Evolutionary conservation across 169 alveolate species (phyloP), one percentile per base, ranked within the genome.

Genomic region (Amoebophrya sp.): DNA sequence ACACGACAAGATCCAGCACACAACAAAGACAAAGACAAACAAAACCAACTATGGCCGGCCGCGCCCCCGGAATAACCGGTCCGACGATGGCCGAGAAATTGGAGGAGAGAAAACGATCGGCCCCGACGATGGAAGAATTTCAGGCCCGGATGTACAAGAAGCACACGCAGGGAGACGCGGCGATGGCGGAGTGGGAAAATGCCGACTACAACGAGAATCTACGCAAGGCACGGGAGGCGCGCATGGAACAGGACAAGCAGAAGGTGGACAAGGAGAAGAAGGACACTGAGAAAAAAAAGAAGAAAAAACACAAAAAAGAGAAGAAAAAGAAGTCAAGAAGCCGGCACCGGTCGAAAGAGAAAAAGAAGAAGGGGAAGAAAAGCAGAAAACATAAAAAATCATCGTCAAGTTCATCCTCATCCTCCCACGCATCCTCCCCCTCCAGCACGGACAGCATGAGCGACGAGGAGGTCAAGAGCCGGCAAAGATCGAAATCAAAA

Each of bases 151-250:
- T n/a, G 39, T 66, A 66, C 83, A 66, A 66, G 35, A 18, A 66
- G 83, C 83, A 66, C 83, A 66, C 83, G 83, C 83, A 66, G 35
- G 83, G 83, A 2, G 83, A 66, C 29, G 83, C 83, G 32, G 83
- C 83, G 35, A 66, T 66, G 83, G 29, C 83, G 10, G 83, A 66
- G 35, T 66, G 83, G 83, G 83, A 66, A 66, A 66, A 66, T 25
- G 39, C 29, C 1, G 0, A 7, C 83, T 66, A 66, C 83, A 2
- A 66, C 1, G 35, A 66, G 83, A 66, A n/a, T 66, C 32, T 66
- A 25, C 32, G 32, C 18, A n/a, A 3, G 1, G 1, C 12, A 7
- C 83, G 83, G 35, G 83, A 2, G 83, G 10, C 18, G 35, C 29
- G 83, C 29, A 66, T 66, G 83, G 35, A n/a, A 66, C 12, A 66